A percentile compares a stretch with the other conserved stretches of the same genome.
Evolutionary conservation across 192 early-diverging fungal genomes (phyloP).

Genomic region (Mortierella antarctica): DNA sequence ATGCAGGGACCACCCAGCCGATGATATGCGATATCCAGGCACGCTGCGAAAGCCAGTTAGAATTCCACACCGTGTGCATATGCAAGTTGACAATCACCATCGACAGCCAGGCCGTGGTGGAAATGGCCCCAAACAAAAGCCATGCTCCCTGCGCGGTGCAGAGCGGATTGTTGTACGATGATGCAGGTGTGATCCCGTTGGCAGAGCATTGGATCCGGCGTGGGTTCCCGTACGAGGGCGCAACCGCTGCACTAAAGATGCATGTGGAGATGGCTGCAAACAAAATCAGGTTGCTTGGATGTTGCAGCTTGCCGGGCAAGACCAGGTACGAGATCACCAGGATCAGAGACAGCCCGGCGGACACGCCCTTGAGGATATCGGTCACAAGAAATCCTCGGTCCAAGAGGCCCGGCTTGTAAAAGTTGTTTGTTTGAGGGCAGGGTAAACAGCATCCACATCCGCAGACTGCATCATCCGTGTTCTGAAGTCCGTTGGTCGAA

Average conservation of each 20-base stretch:
- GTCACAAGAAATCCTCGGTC: conserved; percentile 53
- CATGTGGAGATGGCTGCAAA: conserved; percentile 39
- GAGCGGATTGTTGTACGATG: conserved; percentile 43
- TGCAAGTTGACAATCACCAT: conserved; percentile 51
- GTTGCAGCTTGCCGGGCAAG: conserved; percentile 56
- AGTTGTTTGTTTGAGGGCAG: conserved; percentile 57
- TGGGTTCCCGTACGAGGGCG: conserved; percentile 49
- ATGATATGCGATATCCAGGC: conserved; percentile 45
- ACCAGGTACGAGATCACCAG: conserved; percentile 54
- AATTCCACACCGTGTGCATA: conserved; percentile 62
- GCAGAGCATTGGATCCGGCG: conserved; percentile 47
- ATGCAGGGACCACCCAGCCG: conserved; percentile 55
- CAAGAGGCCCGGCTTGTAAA: conserved; percentile 52
- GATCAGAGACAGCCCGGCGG: conserved; percentile 36
- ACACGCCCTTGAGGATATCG: conserved; percentile 54
- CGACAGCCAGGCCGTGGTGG: conserved; percentile 49
- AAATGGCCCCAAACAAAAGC: conserved; percentile 53
- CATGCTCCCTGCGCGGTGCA: conserved; percentile 55
- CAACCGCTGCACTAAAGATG: conserved; percentile 41
- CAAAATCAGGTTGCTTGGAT: conserved; percentile 58
- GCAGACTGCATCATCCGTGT: conserved; percentile 26
- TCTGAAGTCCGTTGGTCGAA: conserved; percentile 19
- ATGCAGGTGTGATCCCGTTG: conserved; percentile 18
- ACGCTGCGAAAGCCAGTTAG: conserved; percentile 52
- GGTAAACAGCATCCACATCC: conserved; percentile 58